Base-by-base conservation (phyloP, 1,284 basidiomycete species). In the Bondarzewia mesenterica region DNA sequence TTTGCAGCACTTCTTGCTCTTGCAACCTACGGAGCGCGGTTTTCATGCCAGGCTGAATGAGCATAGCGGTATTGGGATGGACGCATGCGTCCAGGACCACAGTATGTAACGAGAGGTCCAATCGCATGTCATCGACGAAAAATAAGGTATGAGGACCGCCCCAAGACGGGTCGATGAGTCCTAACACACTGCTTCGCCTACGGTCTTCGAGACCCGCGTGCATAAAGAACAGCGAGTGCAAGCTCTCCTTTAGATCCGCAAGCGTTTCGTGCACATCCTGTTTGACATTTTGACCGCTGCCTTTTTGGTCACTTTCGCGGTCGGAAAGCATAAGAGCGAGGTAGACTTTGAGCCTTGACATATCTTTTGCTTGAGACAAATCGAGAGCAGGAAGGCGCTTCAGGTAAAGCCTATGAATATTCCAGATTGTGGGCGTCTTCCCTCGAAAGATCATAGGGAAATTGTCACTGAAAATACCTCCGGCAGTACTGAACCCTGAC, bases 41-140 rank as follows among this genome's bases (percentile, higher is more conserved):
- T 54, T 7, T 22, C 7, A 59, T 59, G 46, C 26, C 48, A 72
- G 55, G n/a, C n/a, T n/a, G n/a, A n/a, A n/a, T n/a, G n/a, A n/a
- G n/a, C n/a, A n/a, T n/a, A n/a, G n/a, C n/a, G n/a, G n/a, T n/a
- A n/a, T n/a, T n/a, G 0, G 73, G 70, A 2, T 73, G 58, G 1
- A 74, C 63, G 54, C 63, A 75, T 0, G 63, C 65, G 51, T 78
- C 73, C 16, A 60, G 62, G n/a, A 78, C 58, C 5, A 77, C 44
- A 1, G 74, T 74, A 47, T 75, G 68, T 0, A 68, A 65, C 1
- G 61, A 54, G 7, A 72, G 48, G 49, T 80, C 78, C 27, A 74
- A 60, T 1, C 72, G 67, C 32, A 80, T 47, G 27, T 60, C 60
- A 26, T 63, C 60, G 27, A 75, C 55, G 47, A 75, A 68, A 22